A percentile compares a stretch with the other conserved stretches of the same genome.
These are phyloP conservation scores for Venturiaceae sp. DNA, from an alignment of 2,329 filamentous ascomycete species.

Conservation along the genomic window DNA sequence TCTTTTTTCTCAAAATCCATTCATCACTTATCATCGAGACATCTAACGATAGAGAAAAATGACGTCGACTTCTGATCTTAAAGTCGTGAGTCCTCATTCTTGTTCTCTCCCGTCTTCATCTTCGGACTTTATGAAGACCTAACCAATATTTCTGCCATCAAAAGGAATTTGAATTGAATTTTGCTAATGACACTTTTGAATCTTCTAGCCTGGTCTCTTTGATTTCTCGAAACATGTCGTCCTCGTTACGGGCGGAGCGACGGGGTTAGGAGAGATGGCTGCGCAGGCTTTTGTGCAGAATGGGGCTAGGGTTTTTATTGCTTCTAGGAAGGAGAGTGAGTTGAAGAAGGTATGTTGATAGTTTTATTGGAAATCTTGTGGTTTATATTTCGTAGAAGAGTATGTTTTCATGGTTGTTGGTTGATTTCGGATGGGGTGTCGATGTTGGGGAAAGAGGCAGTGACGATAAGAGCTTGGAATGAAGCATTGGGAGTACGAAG, in stretches of 20 bases:
- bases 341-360: slow-evolving; percentile 23
- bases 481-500: neutral
- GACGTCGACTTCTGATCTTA: neutral
- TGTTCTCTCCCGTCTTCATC: no score
- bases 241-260: slow-evolving; percentile 41
- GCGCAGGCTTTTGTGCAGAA: slow-evolving; percentile 44
- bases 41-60: neutral
- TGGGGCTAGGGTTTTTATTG: slow-evolving; percentile 43
- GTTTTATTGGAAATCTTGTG: neutral
- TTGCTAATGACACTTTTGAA: no score
- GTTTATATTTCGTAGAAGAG: neutral
- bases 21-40: neutral
- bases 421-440: neutral
- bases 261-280: slow-evolving; percentile 45
- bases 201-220: slow-evolving; percentile 18
- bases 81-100: neutral
- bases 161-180: no score
- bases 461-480: neutral
- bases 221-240: slow-evolving; percentile 28
- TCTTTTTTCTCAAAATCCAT: neutral
- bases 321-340: slow-evolving; percentile 41
- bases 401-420: neutral
- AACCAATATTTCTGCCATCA: neutral
- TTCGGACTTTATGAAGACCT: neutral
- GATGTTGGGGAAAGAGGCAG: neutral